Evolutionary conservation across 2,329 filamentous ascomycete genomes (phyloP).

Genomic region (Chaetomium sp.): DNA sequence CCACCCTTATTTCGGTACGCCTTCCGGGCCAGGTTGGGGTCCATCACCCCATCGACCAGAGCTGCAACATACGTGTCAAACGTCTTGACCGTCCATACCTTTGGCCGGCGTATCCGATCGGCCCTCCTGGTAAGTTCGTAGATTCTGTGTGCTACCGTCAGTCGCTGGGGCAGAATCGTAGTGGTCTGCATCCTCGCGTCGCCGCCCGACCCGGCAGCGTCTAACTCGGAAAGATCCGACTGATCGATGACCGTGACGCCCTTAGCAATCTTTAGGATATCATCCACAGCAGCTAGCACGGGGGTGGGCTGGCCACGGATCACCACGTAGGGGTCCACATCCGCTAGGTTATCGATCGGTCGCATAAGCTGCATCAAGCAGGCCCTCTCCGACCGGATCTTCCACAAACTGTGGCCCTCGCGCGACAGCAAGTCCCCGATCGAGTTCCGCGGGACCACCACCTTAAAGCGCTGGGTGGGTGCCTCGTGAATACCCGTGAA

Average conservation of each 20-base stretch:
- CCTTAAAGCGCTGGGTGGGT: slow-evolving; percentile 19
- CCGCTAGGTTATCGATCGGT: not conserved
- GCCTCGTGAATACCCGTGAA: slow-evolving; percentile 27
- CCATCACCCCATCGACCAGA: slow-evolving; percentile 35
- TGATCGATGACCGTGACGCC: slow-evolving; percentile 17
- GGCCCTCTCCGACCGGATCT: slow-evolving; percentile 25
- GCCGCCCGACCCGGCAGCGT: not conserved
- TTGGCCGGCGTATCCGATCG: slow-evolving; percentile 35
- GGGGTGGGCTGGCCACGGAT: slow-evolving; percentile 22
- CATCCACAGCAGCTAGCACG: slow-evolving; percentile 20
- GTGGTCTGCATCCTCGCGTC: not conserved
- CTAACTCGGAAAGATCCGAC: not conserved
- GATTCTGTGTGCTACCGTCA: not conserved
- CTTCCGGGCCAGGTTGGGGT: slow-evolving; percentile 27
- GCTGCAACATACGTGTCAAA: slow-evolving; percentile 38
- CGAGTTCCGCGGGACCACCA: slow-evolving; percentile 20
- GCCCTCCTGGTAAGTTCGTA: slow-evolving; percentile 27
- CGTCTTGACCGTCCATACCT: slow-evolving; percentile 35
- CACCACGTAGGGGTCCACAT: slow-evolving; percentile 20
- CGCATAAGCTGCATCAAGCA: slow-evolving; percentile 23
- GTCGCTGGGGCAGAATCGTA: not conserved
- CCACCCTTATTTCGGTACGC: slow-evolving; percentile 31
- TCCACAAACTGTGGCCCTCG: slow-evolving; percentile 23
- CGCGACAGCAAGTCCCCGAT: slow-evolving; percentile 17
- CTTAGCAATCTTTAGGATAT: slow-evolving; percentile 19